phyloP scores from a whole-genome alignment of 306 rosid genomes.

The Abrus precatorius region DNA sequence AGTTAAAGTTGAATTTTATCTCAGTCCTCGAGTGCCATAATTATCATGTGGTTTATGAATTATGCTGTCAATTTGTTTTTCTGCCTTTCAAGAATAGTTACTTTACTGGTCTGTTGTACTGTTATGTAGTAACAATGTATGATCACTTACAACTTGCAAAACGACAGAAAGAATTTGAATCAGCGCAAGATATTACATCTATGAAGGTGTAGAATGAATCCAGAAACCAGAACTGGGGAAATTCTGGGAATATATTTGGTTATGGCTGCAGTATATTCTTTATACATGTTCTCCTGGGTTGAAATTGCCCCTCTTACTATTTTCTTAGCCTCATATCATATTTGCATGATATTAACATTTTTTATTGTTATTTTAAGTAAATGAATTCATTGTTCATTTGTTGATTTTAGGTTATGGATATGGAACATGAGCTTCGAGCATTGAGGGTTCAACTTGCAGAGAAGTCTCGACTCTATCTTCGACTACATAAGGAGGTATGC shows the following conservation, averaged over 20 bases:
- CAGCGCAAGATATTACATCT: slow-evolving; percentile 17
- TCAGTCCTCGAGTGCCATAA: neutral
- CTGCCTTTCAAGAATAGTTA: slow-evolving; percentile 22
- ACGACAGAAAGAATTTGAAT: neutral
- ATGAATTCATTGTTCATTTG: slow-evolving; percentile 20
- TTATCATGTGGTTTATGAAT: neutral
- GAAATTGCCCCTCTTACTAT: slow-evolving; percentile 16
- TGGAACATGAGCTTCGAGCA: slow-evolving; percentile 94
- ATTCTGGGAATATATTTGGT: slow-evolving; percentile 7
- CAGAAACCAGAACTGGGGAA: neutral
- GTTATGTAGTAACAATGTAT: neutral
- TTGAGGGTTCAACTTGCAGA: slow-evolving; percentile 84
- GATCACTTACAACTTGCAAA: neutral
- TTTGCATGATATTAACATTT: slow-evolving; percentile 12
- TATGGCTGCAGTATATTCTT: slow-evolving; percentile 18
- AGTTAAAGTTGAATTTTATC: neutral
- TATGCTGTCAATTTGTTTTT: neutral
- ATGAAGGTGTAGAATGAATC: neutral
- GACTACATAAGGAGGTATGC: slow-evolving; percentile 82
- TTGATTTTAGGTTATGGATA: slow-evolving; percentile 84
- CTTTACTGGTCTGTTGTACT: neutral
- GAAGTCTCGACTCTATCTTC: slow-evolving; percentile 81
- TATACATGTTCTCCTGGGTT: slow-evolving; percentile 9
- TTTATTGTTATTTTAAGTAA: slow-evolving; percentile 17
- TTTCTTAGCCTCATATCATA: slow-evolving; percentile 10